Base-by-base conservation (phyloP, 1,139 yeast species). In the Blastobotrys aristatus region DNA sequence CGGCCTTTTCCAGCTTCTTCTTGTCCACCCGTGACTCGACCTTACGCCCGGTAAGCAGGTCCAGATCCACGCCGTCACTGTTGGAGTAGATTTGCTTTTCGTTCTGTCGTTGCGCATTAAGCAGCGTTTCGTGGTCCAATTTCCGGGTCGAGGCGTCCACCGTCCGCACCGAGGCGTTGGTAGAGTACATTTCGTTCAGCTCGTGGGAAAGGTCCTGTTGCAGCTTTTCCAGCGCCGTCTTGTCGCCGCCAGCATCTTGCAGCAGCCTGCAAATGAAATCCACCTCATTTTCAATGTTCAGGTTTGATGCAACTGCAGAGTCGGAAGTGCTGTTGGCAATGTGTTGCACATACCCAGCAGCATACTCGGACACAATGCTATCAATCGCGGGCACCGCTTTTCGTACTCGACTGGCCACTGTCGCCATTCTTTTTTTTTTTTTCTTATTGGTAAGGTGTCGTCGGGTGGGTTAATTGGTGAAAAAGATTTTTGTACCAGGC, bases 1-100 rank as follows among this genome's bases (percentile, higher is more conserved):
- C 98, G 51, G 96, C 98, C 69, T 92, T 92, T 64, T 90, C 97
- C 64, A 92, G 79, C 68, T 92, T 92, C 80, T 89, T 90, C 74
- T 84, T 85, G 67, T 92, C 98, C 43, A 92, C 99, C 63, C 95
- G 80, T 49, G 94, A 82, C 66, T 92, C 97, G 72, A 89, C 84
- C 59, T 84, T 82, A 68, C 96, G 78, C 44, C 97, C 96, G 0
- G 95, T 76, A 56, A 90, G 94, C 53, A 69, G 65, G 41, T 90
- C 97, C 57, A 92, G 83, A 62, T 89, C 96, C 52, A 79, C 78
- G 24, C 84, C 77, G 22, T 89, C 89, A 57, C 62, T 85, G 67
- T 20, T 57, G 47, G 50, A 57, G 41, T 50, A 51, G 35, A 49
- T 38, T 22, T 61, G 54, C 46, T 64, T 64, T 37, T 58, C 58